Percentiles rank a stretch among this genome's conserved stretches.
These are phyloP conservation scores for Entomortierella beljakovae DNA, from an alignment of 192 early-diverging fungal species.

Conservation along the genomic window DNA sequence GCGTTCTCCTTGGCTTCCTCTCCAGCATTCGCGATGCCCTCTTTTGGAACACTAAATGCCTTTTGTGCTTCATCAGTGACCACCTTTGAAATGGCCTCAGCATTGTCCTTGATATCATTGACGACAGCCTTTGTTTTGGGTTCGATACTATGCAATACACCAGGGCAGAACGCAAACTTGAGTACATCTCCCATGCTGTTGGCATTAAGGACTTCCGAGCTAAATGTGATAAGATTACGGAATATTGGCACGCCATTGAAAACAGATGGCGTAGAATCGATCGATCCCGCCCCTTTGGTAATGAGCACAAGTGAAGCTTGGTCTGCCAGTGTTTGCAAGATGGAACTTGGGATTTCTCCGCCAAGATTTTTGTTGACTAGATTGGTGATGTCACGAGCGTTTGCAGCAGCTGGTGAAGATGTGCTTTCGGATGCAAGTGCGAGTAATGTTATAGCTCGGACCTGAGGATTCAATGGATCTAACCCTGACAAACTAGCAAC, in stretches of 20 bases:
- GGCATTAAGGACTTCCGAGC: constrained; percentile 44
- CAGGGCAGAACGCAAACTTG: constrained; percentile 59
- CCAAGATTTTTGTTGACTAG: constrained; percentile 18
- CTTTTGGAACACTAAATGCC: constrained; percentile 17
- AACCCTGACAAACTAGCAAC: constrained; percentile 45
- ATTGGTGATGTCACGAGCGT: constrained; percentile 53
- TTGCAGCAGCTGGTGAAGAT: constrained; percentile 19
- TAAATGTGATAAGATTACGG: constrained; percentile 45
- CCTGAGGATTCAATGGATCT: constrained; percentile 24
- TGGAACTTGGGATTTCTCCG: constrained; percentile 34
- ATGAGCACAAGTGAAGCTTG: constrained; percentile 39
- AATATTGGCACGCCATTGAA: constrained; percentile 36
- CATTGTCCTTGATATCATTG: constrained; percentile 18
- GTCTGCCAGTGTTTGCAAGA: constrained; percentile 16
- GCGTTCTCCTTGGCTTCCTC: constrained; percentile 25
- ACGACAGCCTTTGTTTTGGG: constrained; percentile 13
- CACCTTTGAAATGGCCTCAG: constrained; percentile 5
- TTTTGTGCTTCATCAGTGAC: constrained; percentile 16
- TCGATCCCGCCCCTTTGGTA: constrained; percentile 13
- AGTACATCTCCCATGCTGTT: constrained; percentile 53
- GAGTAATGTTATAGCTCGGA: constrained; percentile 50
- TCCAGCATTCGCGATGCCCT: constrained; percentile 5
- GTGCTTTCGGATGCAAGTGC: constrained; percentile 39
- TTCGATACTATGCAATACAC: neutral
- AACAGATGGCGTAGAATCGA: neutral